phyloP scores from a whole-genome alignment of 1,139 yeast species.

The Saccharomyces pastorianus region DNA sequence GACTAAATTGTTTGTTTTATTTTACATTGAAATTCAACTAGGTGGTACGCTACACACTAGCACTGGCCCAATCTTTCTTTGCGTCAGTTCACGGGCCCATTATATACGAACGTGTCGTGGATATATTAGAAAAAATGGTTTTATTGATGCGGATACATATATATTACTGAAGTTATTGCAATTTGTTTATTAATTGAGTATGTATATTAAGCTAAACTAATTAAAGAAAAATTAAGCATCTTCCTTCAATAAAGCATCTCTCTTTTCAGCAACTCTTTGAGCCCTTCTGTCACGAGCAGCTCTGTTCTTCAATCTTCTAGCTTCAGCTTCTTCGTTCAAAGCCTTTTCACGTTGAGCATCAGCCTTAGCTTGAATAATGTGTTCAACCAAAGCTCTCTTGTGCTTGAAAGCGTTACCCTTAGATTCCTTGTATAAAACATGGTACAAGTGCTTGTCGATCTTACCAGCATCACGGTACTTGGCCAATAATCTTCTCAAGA shows the following conservation, averaged over 20 bases:
- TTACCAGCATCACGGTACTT: conserved; percentile 99
- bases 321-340: conserved; percentile 97
- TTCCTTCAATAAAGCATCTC: conserved; percentile 77
- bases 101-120: no score
- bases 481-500: conserved; percentile 95
- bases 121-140: background rate
- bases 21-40: no score
- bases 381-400: conserved; percentile 99
- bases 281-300: conserved; percentile 99
- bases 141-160: background rate
- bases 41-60: no score
- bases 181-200: background rate
- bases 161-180: background rate
- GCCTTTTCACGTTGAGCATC: conserved; percentile 99
- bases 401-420: conserved; percentile 99
- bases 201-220: background rate
- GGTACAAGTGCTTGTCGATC: conserved; percentile 99
- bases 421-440: conserved; percentile 91
- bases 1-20: no score
- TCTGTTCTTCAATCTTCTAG: conserved; percentile 97
- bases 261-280: conserved; percentile 95
- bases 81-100: no score
- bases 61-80: no score
- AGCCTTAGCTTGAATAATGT: conserved; percentile 99
- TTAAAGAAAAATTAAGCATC: conserved; percentile 32